Evolutionary conservation across 352 stramenopile genomes (phyloP).

Genomic region (Pythium pectinolyticum): DNA sequence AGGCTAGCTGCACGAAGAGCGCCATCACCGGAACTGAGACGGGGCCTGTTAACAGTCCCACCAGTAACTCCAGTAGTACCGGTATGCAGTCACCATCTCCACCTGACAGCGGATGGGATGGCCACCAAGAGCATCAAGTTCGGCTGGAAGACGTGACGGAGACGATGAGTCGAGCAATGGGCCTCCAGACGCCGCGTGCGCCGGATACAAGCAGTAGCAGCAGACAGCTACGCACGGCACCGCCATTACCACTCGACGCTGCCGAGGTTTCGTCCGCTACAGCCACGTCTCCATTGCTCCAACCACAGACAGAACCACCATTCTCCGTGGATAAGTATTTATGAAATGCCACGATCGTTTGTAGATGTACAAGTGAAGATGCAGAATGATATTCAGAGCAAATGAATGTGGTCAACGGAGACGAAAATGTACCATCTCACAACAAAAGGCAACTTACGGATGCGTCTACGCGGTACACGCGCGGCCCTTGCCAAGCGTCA

Average conservation of each 20-base stretch:
- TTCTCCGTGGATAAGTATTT: constrained; percentile 13
- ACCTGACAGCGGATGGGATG: neutral
- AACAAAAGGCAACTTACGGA: no score
- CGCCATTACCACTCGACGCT: neutral
- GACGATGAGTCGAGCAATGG: constrained; percentile 20
- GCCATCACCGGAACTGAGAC: no score
- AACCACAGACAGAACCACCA: neutral
- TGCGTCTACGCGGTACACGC: constrained; percentile 49
- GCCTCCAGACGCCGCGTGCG: constrained; percentile 6
- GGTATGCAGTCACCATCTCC: neutral
- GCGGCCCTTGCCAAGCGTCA: constrained; percentile 61
- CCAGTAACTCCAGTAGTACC: no score
- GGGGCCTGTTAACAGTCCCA: no score
- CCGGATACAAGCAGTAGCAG: neutral
- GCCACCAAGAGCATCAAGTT: neutral
- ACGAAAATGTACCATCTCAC: no score
- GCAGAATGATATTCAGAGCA: no score
- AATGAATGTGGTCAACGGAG: no score
- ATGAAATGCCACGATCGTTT: constrained; percentile 7
- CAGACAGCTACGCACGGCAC: neutral
- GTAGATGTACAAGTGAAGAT: no score
- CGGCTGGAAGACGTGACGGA: constrained; percentile 18
- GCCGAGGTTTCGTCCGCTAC: no score
- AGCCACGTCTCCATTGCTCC: neutral
- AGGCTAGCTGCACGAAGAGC: neutral